Evolutionary conservation across 352 stramenopile genomes (phyloP).

Genomic region (Phytopythium boreale): DNA sequence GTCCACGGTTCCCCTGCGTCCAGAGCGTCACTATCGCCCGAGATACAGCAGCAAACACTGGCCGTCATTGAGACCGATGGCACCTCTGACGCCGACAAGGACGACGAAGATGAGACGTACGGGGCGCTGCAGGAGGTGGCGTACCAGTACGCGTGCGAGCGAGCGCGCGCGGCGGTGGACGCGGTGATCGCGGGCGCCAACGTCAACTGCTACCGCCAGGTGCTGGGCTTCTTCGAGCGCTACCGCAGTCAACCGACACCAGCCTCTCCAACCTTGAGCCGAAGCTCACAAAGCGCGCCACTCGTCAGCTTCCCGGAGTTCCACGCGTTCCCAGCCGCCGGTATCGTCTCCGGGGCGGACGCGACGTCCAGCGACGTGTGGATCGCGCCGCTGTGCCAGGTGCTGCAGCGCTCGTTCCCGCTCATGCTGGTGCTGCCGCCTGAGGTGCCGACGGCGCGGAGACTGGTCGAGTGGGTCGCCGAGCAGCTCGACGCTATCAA

Average conservation of each 20-base stretch:
- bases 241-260: constrained; percentile 26
- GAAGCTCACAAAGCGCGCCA: background rate
- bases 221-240: constrained; percentile 57
- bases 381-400: constrained; percentile 61
- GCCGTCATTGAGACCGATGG: background rate
- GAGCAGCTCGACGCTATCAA: constrained; percentile 44
- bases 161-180: constrained; percentile 45
- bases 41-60: background rate
- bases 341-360: constrained; percentile 66
- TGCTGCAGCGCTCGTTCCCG: constrained; percentile 70
- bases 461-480: constrained; percentile 66
- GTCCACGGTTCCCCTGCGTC: background rate
- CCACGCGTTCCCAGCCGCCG: constrained; percentile 53
- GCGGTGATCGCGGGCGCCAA: constrained; percentile 66
- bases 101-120: constrained; percentile 43
- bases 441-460: constrained; percentile 49
- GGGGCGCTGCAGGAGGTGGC: constrained; percentile 55
- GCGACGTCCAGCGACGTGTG: constrained; percentile 75
- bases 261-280: background rate
- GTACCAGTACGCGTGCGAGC: constrained; percentile 61
- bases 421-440: constrained; percentile 51
- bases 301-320: constrained; percentile 36
- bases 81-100: background rate
- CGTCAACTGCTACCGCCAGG: constrained; percentile 59
- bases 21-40: background rate